A percentile compares a stretch with the other conserved stretches of the same genome.
phyloP scores from a whole-genome alignment of 441 rosid species.

The Adansonia gregorii region DNA sequence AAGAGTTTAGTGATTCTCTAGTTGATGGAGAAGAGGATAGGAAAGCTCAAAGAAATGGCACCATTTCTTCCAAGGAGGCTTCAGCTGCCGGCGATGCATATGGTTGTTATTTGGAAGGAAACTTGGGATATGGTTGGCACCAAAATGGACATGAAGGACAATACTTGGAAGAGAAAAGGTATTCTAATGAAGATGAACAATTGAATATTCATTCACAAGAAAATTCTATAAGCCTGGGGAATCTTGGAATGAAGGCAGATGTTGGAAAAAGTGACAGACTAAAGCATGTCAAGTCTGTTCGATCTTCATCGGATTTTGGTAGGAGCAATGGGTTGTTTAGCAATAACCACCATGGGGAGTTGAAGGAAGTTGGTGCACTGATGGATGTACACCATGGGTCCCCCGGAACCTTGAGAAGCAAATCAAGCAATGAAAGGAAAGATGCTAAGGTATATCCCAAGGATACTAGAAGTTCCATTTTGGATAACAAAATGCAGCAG shows the following conservation, averaged over 20 bases:
- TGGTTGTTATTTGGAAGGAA: constrained; percentile 32
- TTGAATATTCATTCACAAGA: constrained; percentile 28
- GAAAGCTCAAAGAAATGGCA: constrained; percentile 20
- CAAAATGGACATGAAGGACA: constrained; percentile 33
- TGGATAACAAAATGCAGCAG: constrained; percentile 66
- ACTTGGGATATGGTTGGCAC: constrained; percentile 23
- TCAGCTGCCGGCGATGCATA: constrained; percentile 27
- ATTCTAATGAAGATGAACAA: constrained; percentile 36
- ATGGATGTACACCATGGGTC: constrained; percentile 36
- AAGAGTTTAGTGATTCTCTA: constrained; percentile 17
- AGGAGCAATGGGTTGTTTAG: constrained; percentile 48
- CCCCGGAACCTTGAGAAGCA: constrained; percentile 39
- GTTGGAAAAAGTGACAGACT: constrained; percentile 45
- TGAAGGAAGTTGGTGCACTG: constrained; percentile 37
- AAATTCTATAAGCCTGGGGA: constrained; percentile 38
- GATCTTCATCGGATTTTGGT: constrained; percentile 60
- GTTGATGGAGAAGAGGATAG: constrained; percentile 28
- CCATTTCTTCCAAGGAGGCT: constrained; percentile 25
- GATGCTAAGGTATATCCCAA: constrained; percentile 56
- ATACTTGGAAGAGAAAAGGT: constrained; percentile 28
- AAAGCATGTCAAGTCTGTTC: constrained; percentile 74
- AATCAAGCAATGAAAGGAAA: constrained; percentile 43
- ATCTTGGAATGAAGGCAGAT: constrained; percentile 36
- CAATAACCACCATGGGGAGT: constrained; percentile 43
- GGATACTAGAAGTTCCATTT: constrained; percentile 42